A percentile compares a stretch with the other conserved stretches of the same genome.
phyloP scores from a whole-genome alignment of 2,329 filamentous ascomycete genomes.

The Fusarium anthophilum region DNA sequence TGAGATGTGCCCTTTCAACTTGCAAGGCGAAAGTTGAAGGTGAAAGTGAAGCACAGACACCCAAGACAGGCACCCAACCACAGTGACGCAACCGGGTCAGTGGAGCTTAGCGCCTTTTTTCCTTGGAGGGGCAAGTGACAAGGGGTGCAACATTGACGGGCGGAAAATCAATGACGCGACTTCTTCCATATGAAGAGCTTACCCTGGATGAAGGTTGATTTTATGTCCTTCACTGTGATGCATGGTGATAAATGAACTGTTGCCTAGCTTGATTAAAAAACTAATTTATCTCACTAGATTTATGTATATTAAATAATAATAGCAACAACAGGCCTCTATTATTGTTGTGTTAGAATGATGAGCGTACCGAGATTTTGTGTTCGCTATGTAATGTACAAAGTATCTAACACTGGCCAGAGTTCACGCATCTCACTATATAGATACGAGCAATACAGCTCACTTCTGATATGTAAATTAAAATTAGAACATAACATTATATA shows the following conservation, averaged over 20 bases:
- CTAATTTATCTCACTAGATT: accelerated
- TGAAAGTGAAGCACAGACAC: constrained; percentile 38
- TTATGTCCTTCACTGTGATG: background rate
- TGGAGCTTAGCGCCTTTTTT: constrained; percentile 20
- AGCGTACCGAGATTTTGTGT: too few species aligned
- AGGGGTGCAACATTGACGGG: background rate
- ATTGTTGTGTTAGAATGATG: background rate
- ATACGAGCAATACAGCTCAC: background rate
- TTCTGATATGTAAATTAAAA: too few species aligned
- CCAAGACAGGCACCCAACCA: constrained; percentile 44
- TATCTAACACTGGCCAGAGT: too few species aligned
- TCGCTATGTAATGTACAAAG: too few species aligned
- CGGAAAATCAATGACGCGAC: constrained; percentile 41
- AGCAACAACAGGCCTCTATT: too few species aligned
- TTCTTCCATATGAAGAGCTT: background rate
- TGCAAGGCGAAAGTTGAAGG: constrained; percentile 25
- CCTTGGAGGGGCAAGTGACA: constrained; percentile 26
- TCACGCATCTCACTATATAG: accelerated
- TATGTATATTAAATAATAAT: background rate
- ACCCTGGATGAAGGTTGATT: constrained; percentile 6
- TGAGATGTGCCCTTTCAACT: background rate
- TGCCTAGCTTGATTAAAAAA: background rate
- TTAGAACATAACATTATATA: accelerated
- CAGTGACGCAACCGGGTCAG: constrained; percentile 46
- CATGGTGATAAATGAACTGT: background rate